Base-by-base conservation (phyloP, 2,329 filamentous ascomycete species). In the Colletotrichum sp. region DNA sequence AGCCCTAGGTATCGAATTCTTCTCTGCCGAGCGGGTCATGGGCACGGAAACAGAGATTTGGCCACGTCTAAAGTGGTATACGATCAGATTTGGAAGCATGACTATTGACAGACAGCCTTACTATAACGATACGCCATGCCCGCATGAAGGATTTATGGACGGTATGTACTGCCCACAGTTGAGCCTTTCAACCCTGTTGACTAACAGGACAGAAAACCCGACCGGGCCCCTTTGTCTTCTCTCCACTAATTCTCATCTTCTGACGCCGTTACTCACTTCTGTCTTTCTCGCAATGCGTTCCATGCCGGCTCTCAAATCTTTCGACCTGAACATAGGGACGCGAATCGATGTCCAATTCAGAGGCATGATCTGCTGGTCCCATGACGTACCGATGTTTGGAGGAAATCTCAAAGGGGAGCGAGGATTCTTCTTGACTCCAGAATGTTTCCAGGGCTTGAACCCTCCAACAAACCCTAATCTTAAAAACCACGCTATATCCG, bases 91-190 rank as follows among this genome's bases (percentile, higher is more conserved):
- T 6, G 18, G 38, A 48, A 48, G 38, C 18, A 21, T 48, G 18
- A 21, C 18, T n/a, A n/a, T 48, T 48, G 38, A 48, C 9, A 0
- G 38, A 48, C 18, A 48, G 38, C 0, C 18, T n/a, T 48, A 48
- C 18, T 48, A 48, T 48, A 12, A 48, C 0, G 38, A 48, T n/a
- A 48, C 0, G 0, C 8, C 16, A 48, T 48, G 38, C 38, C 18
- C 38, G 18, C 18, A 48, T 48, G 6, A 12, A n/a, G 38, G 0
- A n/a, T 0, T 0, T 10, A 48, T 48, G 5, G 18, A 43, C 0
- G 18, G 38, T 48, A 48, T 48, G 38, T 48, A 0, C 38, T n/a
- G 38, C 18, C 38, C 18, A 48, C 38, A 12, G 0, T 48, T 21
- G 5, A 48, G 18, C 18, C 6, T 48, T 48, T 48, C 38, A 4